Base-by-base conservation (phyloP, 768 basidiomycete species). In the Mycena indigotica region DNA sequence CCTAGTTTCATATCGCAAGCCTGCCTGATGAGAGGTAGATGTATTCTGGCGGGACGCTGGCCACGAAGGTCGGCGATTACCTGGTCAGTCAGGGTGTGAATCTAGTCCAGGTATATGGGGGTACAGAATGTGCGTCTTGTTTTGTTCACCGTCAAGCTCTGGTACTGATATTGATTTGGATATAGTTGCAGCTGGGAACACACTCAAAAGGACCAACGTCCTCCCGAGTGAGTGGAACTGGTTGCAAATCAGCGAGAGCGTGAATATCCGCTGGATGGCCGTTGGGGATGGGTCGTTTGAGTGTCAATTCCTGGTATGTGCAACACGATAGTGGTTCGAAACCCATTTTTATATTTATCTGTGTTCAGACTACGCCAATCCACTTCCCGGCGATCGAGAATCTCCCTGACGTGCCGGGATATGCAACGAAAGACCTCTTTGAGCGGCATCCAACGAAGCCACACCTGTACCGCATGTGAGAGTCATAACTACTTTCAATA, bases 261-360 rank as follows among this genome's bases (percentile, higher is more conserved):
- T n/a, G 0, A 65, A 63, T 8, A 57, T 75, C 15, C 56, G 72
- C 10, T 79, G 79, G 78, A 63, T 67, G 2, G 57, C 69, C 5
- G 75, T 75, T 46, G 75, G 65, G 0, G 74, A 78, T 24, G 75
- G 70, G 16, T 69, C 70, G 1, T 77, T 67, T 45, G 78, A 79
- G 46, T 70, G 67, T 25, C 76, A 76, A 28, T 65, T 75, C 13
- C 52, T 78, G 64, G 78, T 79, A 17, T 48, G 55, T 41, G 17
- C 52, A 6, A 21, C 30, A 39, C 16, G 28, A 24, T 26, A 46
- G 44, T 13, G 32, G 24, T 45, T 30, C 10, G 25, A 35, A 12
- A 48, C 28, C 21, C 16, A 19, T 52, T 15, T 6, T 25, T 16
- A 25, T 5, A 44, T 46, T 25, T 24, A 28, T 52, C 21, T 58